Base-by-base conservation (phyloP, 2,329 filamentous ascomycete genomes). In the Diaporthe aspalathi region DNA sequence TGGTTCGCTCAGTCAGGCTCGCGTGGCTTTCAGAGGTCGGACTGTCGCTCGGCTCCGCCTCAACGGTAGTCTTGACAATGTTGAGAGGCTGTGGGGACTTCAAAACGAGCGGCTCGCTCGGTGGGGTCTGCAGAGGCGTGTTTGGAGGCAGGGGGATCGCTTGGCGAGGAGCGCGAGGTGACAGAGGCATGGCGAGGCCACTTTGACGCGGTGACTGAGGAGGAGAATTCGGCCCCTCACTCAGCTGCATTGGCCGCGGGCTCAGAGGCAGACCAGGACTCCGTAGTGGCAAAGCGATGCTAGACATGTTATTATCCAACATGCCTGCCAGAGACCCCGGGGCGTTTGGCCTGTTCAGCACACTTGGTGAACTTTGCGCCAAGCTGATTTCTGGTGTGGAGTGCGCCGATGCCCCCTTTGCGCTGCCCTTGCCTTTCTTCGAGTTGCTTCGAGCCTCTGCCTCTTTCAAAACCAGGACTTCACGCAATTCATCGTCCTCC, bases 401-500 rank as follows among this genome's bases (percentile, higher is more conserved):
- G 72, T 86, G 82, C 65, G 83, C 82, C 11, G 84, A 81, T 72
- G 87, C 83, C 67, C 77, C 79, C 67, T 85, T 85, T 49, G 87
- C 86, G 75, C 84, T 86, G 75, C 85, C 85, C 78, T 88, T 91
- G 79, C 87, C 91, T 84, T 93, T 94, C 79, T 93, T 93, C 0
- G 93, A 95, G 38, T 89, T 83, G 80, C 92, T 94, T 71, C 92
- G 88, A 35, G 88, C 86, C 77, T 94, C 91, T 16, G 91, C 89
- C 76, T 94, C 91, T 77, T 90, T 87, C 57, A 88, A 79, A 1
- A 88, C 89, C n/a, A 91, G 80, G 17, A 90, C 85, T 78, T 95
- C 93, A 60, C 95, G 90, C 68, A 94, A 89, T 68, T 87, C 87
- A 75, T 98, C 94, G 77, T 98, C 95, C 73, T 97, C 94, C 79